These are phyloP conservation scores for Comarum palustre DNA, from an alignment of 306 rosid species.

Conservation along the genomic window DNA sequence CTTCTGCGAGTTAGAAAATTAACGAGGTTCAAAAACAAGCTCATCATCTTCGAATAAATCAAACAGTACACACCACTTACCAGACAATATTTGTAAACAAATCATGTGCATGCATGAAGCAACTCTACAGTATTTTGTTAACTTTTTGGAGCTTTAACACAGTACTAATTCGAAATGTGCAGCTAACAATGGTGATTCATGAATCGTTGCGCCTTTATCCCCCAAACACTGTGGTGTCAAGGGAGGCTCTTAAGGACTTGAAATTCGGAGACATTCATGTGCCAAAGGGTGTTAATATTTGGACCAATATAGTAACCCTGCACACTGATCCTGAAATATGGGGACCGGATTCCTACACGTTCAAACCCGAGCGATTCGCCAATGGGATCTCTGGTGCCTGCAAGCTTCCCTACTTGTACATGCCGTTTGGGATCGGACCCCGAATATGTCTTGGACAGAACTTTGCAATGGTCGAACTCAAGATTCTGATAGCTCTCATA, in stretches of 20 bases:
- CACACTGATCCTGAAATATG: slow-evolving; percentile 21
- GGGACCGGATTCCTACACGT: slow-evolving; percentile 24
- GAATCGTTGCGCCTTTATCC: slow-evolving; percentile 28
- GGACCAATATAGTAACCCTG: slow-evolving; percentile 3
- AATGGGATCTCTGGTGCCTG: slow-evolving; percentile 23
- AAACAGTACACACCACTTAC: too few relatives aligned
- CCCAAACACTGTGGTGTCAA: slow-evolving; percentile 20
- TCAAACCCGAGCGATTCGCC: slow-evolving; percentile 20
- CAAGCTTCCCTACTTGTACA: slow-evolving; percentile 26
- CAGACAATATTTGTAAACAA: too few relatives aligned
- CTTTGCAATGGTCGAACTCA: slow-evolving; percentile 21
- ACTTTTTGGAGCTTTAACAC: background rate
- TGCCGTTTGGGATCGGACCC: slow-evolving; percentile 25
- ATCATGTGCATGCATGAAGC: background rate
- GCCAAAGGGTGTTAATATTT: slow-evolving; percentile 26
- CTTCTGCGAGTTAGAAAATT: background rate
- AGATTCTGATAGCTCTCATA: slow-evolving; percentile 14
- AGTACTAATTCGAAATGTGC: background rate
- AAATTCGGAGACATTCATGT: slow-evolving; percentile 13
- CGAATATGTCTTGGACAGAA: slow-evolving; percentile 17
- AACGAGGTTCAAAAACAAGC: too few relatives aligned
- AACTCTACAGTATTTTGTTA: background rate
- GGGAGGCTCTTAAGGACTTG: slow-evolving; percentile 25
- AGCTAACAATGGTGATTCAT: slow-evolving; percentile 33
- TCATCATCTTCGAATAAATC: too few relatives aligned